Evolutionary conservation across 2,329 filamentous ascomycete species (phyloP), one percentile per base, ranked within the genome.

Genomic region (Metarhizium anisopliae): DNA sequence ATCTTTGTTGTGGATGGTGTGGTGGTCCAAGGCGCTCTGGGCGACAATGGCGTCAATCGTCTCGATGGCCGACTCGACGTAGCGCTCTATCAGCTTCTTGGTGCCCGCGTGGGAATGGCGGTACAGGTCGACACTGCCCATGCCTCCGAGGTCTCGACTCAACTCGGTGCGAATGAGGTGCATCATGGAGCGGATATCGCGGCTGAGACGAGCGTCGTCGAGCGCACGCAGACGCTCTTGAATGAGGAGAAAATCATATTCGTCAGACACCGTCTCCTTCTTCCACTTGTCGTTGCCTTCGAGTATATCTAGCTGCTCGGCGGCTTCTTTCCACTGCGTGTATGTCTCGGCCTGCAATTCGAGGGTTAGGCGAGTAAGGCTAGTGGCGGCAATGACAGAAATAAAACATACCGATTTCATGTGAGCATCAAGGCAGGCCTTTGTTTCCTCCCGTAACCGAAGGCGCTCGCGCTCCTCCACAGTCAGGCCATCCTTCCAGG

Each of bases 241-340:
- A 47, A 96, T 82, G 8, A 95, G 74, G 0, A 74, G 74, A 1
- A 83, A 80, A 63, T 93, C 83, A 68, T 92, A 94, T 62, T 91
- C 86, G 50, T 79, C 74, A n/a, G 79, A 70, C 1, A 65, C 67
- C 8, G 80, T 72, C 52, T 89, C 82, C 36, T 77, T 69, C 68
- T 96, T 96, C 92, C 92, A 96, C 32, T 76, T 72, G 61, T 93
- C 85, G 65, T 93, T 90, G 50, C 85, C 85, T 67, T 96, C 90
- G 14, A 96, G 74, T 10, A 78, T 69, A 66, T 96, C 92, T 47
- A 96, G 80, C 65, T 92, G 86, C 47, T 77, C 78, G 2, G 92
- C 92, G 10, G 89, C 87, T 16, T 75, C 74, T 61, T 85, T 81
- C 90, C 92, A 96, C 66, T 91, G 83, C 52, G 79, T 73, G 62